These are phyloP conservation scores for Paecilomyces niveus DNA, from an alignment of 2,329 filamentous ascomycete species.

Conservation along the genomic window DNA sequence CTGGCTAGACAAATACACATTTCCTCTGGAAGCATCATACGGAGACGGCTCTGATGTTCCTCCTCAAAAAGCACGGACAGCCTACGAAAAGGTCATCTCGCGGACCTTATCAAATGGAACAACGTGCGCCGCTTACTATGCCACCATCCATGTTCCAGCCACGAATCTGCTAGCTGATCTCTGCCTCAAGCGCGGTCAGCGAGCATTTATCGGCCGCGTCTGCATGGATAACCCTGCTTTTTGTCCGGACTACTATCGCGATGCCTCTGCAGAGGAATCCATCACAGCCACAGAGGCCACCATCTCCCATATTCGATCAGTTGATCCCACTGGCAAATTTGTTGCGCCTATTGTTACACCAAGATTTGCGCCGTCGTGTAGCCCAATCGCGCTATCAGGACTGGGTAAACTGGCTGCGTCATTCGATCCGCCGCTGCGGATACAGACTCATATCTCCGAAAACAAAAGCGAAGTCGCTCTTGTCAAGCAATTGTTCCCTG, in stretches of 20 bases:
- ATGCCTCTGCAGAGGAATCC: slow-evolving; percentile 56
- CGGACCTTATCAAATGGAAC: slow-evolving; percentile 84
- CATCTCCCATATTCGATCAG: slow-evolving; percentile 57
- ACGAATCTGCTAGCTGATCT: slow-evolving; percentile 89
- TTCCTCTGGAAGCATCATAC: slow-evolving; percentile 80
- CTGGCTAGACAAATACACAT: slow-evolving; percentile 93
- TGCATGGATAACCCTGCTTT: slow-evolving; percentile 74
- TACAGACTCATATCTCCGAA: slow-evolving; percentile 88
- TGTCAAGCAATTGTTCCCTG: slow-evolving; percentile 64
- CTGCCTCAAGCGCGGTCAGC: slow-evolving; percentile 71
- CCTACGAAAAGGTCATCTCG: slow-evolving; percentile 72
- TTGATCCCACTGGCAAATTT: slow-evolving; percentile 59
- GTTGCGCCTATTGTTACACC: slow-evolving; percentile 75
- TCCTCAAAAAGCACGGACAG: slow-evolving; percentile 26
- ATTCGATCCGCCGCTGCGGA: slow-evolving; percentile 50
- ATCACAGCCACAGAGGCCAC: slow-evolving; percentile 50
- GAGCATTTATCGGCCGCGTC: slow-evolving; percentile 86
- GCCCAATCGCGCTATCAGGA: slow-evolving; percentile 46
- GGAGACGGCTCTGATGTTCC: slow-evolving; percentile 24
- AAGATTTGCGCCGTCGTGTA: slow-evolving; percentile 53
- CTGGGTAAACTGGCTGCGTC: slow-evolving; percentile 60
- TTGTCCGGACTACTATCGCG: slow-evolving; percentile 72
- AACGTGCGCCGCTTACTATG: slow-evolving; percentile 91
- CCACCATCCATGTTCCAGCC: slow-evolving; percentile 75
- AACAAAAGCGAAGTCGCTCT: slow-evolving; percentile 67